Evolutionary conservation across 257 asterid genomes (phyloP), one percentile per base, ranked within the genome.

Genomic region (Nicotiana tomentosiformis): DNA sequence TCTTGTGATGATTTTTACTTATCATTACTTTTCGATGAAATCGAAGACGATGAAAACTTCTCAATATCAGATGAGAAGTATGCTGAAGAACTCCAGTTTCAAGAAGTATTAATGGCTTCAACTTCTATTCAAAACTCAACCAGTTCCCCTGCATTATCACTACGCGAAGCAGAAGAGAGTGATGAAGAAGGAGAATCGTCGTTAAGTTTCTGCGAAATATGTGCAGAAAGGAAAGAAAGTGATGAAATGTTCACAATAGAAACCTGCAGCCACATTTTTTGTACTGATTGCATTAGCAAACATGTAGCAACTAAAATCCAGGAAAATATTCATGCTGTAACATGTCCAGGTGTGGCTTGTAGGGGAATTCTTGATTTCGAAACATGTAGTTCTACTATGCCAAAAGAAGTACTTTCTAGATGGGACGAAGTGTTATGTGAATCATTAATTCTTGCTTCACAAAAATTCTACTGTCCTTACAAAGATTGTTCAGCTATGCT

Each of bases 281-380:
- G 97, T 84, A 87, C 80, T 2, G 86, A 79, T 0, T 95, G 98
- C 85, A 56, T 93, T 0, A 29, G 84, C 81, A 88, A 80, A 30
- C 90, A 93, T 67, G 37, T 93, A 0, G 81, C 88, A 1, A 81
- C 84, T 0, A 84, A 74, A 16, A 39, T 93, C 46, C 67, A 83
- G 60, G 30, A 20, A 2, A 55, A 57, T 12, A 6, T 39, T 29
- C 51, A 10, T 11, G 37, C 7, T 56, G 80, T 93, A 29, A 37
- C 78, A 2, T 95, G 98, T 85, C 98, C 97, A 0, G 94, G 84
- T 2, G 16, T 33, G 0, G 89, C 82, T 6, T 95, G 98, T 84
- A 7, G 33, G 1, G 83, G 82, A 14, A 39, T 43, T 9, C 77
- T 95, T 0, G 92, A 87, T 4, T 10, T 83, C 15, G 87, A 77